Base-by-base conservation (phyloP, 2,329 filamentous ascomycete species). In the Cladorrhinum sp. region DNA sequence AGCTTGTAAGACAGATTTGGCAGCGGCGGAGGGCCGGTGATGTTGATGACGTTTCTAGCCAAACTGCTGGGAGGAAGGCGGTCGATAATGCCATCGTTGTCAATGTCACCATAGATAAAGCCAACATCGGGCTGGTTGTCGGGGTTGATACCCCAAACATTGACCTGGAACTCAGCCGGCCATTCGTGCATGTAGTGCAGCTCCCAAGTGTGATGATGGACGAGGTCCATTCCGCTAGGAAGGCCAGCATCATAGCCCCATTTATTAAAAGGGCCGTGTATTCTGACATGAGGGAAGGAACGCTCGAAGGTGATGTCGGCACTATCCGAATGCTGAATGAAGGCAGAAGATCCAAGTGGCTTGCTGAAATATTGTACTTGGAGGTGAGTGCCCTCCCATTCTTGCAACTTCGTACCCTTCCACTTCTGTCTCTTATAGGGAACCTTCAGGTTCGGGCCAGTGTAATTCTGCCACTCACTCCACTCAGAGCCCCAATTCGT, bases 81-180 rank as follows among this genome's bases (percentile, higher is more conserved):
- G 69, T 89, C 86, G 20, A 88, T 73, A 5, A 88, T 76, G 2
- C 77, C 77, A 68, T 88, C 85, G 24, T 76, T 76, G 66, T 88
- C 83, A 13, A 86, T 79, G 68, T 89, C 86, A 22, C 86, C 86
- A 62, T 80, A 82, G 1, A 86, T 79, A 58, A 77, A 79, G 7
- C 80, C 80, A 62, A 84, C 78, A 70, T 89, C 86, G 0, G 86
- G 85, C 65, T 82, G 74, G 20, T 85, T 84, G 70, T 87, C 80
- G 0, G 81, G 79, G 66, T 88, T 85, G 69, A 88, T 84, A 55
- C 86, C 86, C 86, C 86, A 89, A 4, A 86, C 78, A 65, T 88
- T 89, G 61, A 88, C 73, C 67, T 88, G 85, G 59, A 85, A 80
- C 52, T 80, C 74, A 2, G 81, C 80, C 5, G 86, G 86, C 81